phyloP scores from a whole-genome alignment of 176 grass and related monocot species.

The Eleusine indica region DNA sequence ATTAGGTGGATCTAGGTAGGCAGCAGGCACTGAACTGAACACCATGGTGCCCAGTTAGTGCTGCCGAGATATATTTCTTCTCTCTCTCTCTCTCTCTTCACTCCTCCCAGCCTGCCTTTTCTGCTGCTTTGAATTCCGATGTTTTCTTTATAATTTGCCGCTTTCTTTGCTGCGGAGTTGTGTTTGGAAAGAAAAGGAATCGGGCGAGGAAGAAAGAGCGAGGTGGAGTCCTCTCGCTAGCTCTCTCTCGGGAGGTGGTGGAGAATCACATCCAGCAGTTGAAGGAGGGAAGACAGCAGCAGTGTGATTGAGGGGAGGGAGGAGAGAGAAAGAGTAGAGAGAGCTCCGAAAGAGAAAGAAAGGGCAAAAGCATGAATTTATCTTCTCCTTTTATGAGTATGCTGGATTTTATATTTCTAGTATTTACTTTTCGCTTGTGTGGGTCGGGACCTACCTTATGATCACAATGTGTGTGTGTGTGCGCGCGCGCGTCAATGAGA shows the following conservation, averaged over 20 bases:
- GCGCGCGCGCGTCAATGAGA: background rate
- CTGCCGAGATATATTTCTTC: slow-evolving; percentile 46
- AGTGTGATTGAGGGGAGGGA: slow-evolving; percentile 13
- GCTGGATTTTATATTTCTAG: slow-evolving; percentile 33
- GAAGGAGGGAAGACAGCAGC: slow-evolving; percentile 53
- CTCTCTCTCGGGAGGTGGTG: slow-evolving; percentile 65
- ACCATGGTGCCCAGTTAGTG: slow-evolving; percentile 73
- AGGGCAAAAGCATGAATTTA: slow-evolving; percentile 66
- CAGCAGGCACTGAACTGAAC: slow-evolving; percentile 81
- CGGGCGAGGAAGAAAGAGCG: slow-evolving; percentile 44
- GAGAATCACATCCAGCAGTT: slow-evolving; percentile 79
- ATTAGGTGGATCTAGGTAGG: slow-evolving; percentile 89
- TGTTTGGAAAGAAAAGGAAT: slow-evolving; percentile 53
- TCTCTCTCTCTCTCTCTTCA: slow-evolving; percentile 29
- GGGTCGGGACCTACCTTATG: slow-evolving; percentile 1
- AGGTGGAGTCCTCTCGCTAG: slow-evolving; percentile 52
- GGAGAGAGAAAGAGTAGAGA: slow-evolving; percentile 39
- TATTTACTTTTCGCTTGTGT: slow-evolving; percentile 25
- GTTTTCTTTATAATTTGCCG: slow-evolving; percentile 55
- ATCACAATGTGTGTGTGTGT: slow-evolving; percentile 19
- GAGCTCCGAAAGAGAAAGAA: slow-evolving; percentile 56
- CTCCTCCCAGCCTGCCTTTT: slow-evolving; percentile 54
- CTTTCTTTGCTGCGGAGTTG: slow-evolving; percentile 57
- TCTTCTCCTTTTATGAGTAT: slow-evolving; percentile 59
- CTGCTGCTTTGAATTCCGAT: slow-evolving; percentile 61